Percentiles rank a stretch among this genome's conserved stretches.
These are phyloP conservation scores for Collybia nuda DNA, from an alignment of 768 basidiomycete species.

Conservation along the genomic window DNA sequence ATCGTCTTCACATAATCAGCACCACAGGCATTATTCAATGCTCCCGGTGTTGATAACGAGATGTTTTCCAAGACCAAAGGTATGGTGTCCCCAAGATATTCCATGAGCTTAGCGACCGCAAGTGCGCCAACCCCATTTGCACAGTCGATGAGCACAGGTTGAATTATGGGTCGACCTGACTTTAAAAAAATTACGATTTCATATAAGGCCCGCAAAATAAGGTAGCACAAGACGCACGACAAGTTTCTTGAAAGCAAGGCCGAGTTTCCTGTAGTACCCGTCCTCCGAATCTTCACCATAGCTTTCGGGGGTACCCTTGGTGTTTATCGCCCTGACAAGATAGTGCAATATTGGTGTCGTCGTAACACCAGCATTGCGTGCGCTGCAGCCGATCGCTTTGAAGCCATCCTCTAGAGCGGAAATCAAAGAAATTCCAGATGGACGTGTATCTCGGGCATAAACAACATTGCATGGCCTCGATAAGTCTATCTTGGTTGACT, in stretches of 20 bases:
- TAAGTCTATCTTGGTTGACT: slow-evolving; percentile 70
- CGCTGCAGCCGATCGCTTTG: slow-evolving; percentile 64
- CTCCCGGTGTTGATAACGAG: slow-evolving; percentile 59
- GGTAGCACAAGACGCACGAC: slow-evolving; percentile 54
- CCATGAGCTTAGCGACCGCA: slow-evolving; percentile 60
- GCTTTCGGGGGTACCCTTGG: slow-evolving; percentile 71
- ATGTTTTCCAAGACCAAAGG: slow-evolving; percentile 71
- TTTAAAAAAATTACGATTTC: slow-evolving; percentile 29
- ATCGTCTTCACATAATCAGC: slow-evolving; percentile 97
- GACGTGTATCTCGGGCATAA: slow-evolving; percentile 92
- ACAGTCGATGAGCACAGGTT: slow-evolving; percentile 85
- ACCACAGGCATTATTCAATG: slow-evolving; percentile 85
- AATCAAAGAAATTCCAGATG: slow-evolving; percentile 77
- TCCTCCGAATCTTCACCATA: slow-evolving; percentile 81
- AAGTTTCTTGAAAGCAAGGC: slow-evolving; percentile 80
- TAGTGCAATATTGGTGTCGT: slow-evolving; percentile 98
- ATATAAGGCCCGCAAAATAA: slow-evolving; percentile 2
- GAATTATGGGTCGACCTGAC: slow-evolving; percentile 56
- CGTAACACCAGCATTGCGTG: slow-evolving; percentile 77
- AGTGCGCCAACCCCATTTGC: slow-evolving; percentile 96
- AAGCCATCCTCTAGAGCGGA: slow-evolving; percentile 83
- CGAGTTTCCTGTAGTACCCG: slow-evolving; percentile 84
- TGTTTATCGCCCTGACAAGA: slow-evolving; percentile 87
- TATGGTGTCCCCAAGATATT: slow-evolving; percentile 60
- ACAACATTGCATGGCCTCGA: slow-evolving; percentile 79